Evolutionary conservation across 2,329 filamentous ascomycete species (phyloP), one percentile per base, ranked within the genome.

Genomic region (Cercospora sp.): DNA sequence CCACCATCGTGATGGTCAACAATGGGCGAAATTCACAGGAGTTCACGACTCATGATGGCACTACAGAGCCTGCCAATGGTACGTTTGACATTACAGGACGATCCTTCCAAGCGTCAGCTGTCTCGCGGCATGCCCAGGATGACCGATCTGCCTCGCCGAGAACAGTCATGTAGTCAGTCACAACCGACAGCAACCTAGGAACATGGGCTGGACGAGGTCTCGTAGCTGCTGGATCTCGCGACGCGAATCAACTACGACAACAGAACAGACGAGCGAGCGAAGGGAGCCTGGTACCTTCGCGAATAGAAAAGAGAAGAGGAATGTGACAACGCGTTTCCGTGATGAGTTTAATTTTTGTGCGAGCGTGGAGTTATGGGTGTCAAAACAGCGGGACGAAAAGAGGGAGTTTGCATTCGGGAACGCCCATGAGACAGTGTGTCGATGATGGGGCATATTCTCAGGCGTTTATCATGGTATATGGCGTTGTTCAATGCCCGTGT

Each of bases 1-100:
- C 66, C 45, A 71, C 69, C 31, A 67, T 72, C 18, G 68, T 73
- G 18, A 65, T 68, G 66, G 58, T 68, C 40, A 63, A 60, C 48
- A 62, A 65, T 20, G 61, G 30, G 23, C 48, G 48, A 26, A 57
- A 10, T 40, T 58, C 61, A 20, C 61, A 57, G 23, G 61, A 64
- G 36, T 26, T 51, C 8, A 28, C 23, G 13, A 57, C 16, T 7
- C 16, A 36, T 18, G 61, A 64, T 4, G 51, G 30, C 23, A 64
- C 33, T 26, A 64, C 61, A 64, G 61, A 58, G n/a, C 42, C 31
- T 45, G 61, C 61, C 28, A 55, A 30, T 58, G 51, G 31, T 18
- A 57, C 61, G 3, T 40, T 64, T 42, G 61, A 64, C 20, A 55
- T 18, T 30, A 64, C 61, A 45, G 61, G 48, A 12, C 45, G 30